Conservation (phyloP, 176 grass and related monocot species). For the Phoenix roebelenii region DNA sequence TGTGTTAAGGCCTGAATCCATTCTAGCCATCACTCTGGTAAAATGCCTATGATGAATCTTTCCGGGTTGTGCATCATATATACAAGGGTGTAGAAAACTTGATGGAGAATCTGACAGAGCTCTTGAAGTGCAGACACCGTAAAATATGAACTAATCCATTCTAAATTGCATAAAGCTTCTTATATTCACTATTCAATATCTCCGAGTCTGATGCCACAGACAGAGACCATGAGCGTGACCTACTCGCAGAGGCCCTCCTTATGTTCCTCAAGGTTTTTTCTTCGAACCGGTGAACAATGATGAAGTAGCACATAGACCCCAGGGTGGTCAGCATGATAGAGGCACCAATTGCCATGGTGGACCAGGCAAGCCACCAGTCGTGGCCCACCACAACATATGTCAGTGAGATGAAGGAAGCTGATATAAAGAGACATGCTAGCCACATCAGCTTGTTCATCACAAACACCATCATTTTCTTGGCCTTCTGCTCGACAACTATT, state of each 20-base stretch:
- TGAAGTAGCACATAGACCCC: slow-evolving; percentile 12
- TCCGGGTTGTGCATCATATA: too few species aligned
- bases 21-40: too few species aligned
- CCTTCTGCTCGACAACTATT: slow-evolving; percentile 19
- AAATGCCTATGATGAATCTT: too few species aligned
- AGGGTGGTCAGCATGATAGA: slow-evolving; percentile 19
- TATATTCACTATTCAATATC: slow-evolving; percentile 7
- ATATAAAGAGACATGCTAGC: slow-evolving; percentile 14
- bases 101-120: too few species aligned
- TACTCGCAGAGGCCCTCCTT: slow-evolving; percentile 7
- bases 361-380: slow-evolving; percentile 12
- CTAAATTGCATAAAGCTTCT: slow-evolving; percentile 13
- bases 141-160: neutral
- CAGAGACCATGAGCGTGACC: slow-evolving; percentile 3
- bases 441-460: slow-evolving; percentile 24
- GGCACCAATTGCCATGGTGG: slow-evolving; percentile 5
- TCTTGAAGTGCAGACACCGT: too few species aligned
- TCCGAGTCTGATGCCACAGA: slow-evolving; percentile 7
- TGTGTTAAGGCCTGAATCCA: too few species aligned
- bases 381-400: slow-evolving; percentile 9
- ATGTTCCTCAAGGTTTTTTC: slow-evolving; percentile 11
- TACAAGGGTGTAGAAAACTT: too few species aligned
- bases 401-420: slow-evolving; percentile 11
- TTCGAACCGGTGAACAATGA: slow-evolving; percentile 9
- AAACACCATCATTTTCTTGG: slow-evolving; percentile 15